phyloP scores from a whole-genome alignment of 1,284 basidiomycete genomes.

The Leccinum griseonigrum region DNA sequence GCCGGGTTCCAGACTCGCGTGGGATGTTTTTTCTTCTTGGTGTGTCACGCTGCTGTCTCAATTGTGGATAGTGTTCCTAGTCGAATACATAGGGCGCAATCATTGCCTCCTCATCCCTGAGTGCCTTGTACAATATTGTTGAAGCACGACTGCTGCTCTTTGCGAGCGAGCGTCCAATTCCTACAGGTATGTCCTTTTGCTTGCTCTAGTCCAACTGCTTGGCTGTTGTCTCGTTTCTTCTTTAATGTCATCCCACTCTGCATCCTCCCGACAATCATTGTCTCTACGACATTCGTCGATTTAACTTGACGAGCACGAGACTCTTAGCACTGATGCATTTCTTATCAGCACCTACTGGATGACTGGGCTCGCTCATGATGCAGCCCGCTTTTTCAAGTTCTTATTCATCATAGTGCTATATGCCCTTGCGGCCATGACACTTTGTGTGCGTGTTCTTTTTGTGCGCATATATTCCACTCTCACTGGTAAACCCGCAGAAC shows the following conservation, averaged over 20 bases:
- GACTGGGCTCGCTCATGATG: slow-evolving; percentile 76
- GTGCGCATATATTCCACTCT: neutral
- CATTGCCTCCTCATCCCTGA: slow-evolving; percentile 84
- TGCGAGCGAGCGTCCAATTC: slow-evolving; percentile 79
- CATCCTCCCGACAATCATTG: slow-evolving; percentile 80
- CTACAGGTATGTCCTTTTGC: slow-evolving; percentile 54
- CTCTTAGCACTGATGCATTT: slow-evolving; percentile 17
- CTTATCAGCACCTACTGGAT: slow-evolving; percentile 81
- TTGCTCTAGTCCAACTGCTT: slow-evolving; percentile 67
- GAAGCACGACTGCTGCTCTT: slow-evolving; percentile 80
- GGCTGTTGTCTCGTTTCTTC: slow-evolving; percentile 80
- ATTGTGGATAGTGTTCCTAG: neutral
- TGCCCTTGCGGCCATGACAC: slow-evolving; percentile 77
- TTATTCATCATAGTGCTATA: slow-evolving; percentile 76
- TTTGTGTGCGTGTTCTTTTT: slow-evolving; percentile 59
- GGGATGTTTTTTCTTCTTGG: slow-evolving; percentile 89
- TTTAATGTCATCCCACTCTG: slow-evolving; percentile 86
- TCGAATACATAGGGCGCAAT: slow-evolving; percentile 61
- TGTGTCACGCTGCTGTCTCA: slow-evolving; percentile 34
- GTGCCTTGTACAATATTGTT: slow-evolving; percentile 83
- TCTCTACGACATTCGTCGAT: slow-evolving; percentile 70
- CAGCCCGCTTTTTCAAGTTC: slow-evolving; percentile 80
- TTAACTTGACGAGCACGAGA: slow-evolving; percentile 18
- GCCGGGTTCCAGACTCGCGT: slow-evolving; percentile 91
- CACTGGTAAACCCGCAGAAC: slow-evolving; percentile 51